Conservation (phyloP, 139 green algal genomes). For the Haematococcus lacustris region DNA sequence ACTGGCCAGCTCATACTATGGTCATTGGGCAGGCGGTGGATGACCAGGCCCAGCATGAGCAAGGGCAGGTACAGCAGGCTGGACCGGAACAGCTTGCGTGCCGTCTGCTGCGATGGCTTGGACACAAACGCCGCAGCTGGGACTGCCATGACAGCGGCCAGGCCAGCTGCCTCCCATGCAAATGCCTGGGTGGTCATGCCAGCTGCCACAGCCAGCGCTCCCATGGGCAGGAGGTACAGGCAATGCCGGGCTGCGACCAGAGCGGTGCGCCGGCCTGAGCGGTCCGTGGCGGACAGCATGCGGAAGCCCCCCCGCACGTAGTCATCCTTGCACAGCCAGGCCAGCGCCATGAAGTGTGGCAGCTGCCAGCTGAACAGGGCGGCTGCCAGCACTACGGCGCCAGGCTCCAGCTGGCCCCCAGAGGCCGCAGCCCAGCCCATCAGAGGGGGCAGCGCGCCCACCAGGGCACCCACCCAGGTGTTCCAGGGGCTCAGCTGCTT, state of each 20-base stretch:
- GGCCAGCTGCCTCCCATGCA: constrained; percentile 40
- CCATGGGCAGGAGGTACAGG: constrained; percentile 81
- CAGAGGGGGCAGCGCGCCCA: constrained; percentile 94
- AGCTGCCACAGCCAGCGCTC: constrained; percentile 17
- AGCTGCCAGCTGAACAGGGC: constrained; percentile 97
- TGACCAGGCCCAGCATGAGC: constrained; percentile 72
- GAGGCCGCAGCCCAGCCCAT: constrained; percentile 92
- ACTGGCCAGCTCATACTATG: not conserved
- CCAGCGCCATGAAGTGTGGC: constrained; percentile 96
- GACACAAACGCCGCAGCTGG: constrained; percentile 68
- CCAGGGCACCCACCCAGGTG: constrained; percentile 90
- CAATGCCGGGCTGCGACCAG: constrained; percentile 79
- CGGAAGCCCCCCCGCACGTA: constrained; percentile 72
- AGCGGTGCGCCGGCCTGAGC: constrained; percentile 73
- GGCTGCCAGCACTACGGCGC: constrained; percentile 63
- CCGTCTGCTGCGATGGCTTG: constrained; percentile 32
- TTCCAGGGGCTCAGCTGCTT: constrained; percentile 76
- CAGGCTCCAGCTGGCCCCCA: constrained; percentile 38
- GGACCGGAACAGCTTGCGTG: constrained; percentile 77
- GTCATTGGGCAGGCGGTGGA: constrained; percentile 60
- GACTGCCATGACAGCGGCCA: constrained; percentile 58
- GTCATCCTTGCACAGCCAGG: constrained; percentile 89
- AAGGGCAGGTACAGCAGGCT: constrained; percentile 88
- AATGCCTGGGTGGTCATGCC: constrained; percentile 71
- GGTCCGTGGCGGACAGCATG: constrained; percentile 88